Evolutionary conservation across 768 basidiomycete species (phyloP).

Genomic region (Naematelia encephala): DNA sequence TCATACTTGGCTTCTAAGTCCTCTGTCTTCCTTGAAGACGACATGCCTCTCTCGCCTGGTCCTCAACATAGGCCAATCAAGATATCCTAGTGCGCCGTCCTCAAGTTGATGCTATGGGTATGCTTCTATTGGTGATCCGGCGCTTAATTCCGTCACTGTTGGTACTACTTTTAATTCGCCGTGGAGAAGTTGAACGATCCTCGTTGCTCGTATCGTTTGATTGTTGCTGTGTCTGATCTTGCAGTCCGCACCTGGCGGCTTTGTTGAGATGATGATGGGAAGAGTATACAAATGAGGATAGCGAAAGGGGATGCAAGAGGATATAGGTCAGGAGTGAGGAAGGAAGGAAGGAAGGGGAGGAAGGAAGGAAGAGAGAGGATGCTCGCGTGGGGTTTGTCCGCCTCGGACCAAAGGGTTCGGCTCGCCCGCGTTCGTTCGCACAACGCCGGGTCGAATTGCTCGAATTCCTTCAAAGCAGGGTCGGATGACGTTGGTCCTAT

Average conservation of each 20-base stretch:
- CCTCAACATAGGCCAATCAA: background rate
- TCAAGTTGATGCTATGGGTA: too few species aligned
- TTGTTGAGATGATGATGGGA: background rate
- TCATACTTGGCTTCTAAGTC: constrained; percentile 46
- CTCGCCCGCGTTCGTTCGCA: too few species aligned
- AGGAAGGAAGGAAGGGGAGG: background rate
- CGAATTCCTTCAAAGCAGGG: background rate
- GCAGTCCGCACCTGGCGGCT: background rate
- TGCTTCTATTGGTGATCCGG: too few species aligned
- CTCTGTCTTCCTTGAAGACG: constrained; percentile 27
- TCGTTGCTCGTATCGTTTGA: too few species aligned
- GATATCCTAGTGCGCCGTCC: background rate
- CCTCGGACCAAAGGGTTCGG: too few species aligned
- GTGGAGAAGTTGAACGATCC: too few species aligned
- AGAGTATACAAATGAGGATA: background rate
- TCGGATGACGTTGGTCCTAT: background rate
- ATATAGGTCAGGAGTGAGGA: background rate
- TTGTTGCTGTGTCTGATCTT: background rate
- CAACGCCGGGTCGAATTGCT: background rate
- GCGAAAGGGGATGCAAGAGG: background rate
- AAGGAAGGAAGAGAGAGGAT: background rate
- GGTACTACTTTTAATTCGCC: too few species aligned
- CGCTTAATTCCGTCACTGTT: too few species aligned
- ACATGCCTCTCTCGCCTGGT: background rate
- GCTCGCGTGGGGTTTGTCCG: background rate